Evolutionary conservation across 306 rosid species (phyloP).

Genomic region (Vachellia collinsii): DNA sequence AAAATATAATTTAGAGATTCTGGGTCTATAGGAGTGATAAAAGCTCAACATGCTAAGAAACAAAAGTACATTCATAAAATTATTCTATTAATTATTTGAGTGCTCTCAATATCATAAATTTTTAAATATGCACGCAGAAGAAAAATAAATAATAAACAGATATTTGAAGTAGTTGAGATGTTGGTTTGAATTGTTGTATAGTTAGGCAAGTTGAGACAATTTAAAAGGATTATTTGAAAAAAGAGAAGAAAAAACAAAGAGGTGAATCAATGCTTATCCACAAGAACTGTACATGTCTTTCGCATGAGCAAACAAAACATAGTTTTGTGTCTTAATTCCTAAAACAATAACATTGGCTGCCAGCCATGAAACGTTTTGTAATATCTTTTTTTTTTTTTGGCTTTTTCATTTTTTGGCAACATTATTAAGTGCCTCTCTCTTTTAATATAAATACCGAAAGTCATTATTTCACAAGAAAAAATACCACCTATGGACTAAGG

Average conservation of each 20-base stretch:
- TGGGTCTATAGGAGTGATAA: too few relatives aligned
- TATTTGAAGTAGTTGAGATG: neutral
- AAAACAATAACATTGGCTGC: slow-evolving; percentile 25
- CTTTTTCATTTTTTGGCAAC: neutral
- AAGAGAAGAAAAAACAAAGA: neutral
- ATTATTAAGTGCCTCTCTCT: neutral
- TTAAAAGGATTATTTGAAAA: neutral
- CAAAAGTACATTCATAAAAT: too few relatives aligned
- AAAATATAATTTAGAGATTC: too few relatives aligned
- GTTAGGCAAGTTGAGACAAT: neutral
- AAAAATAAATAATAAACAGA: neutral
- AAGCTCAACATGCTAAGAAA: too few relatives aligned
- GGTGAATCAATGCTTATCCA: slow-evolving; percentile 42
- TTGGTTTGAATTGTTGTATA: neutral
- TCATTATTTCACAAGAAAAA: too few relatives aligned
- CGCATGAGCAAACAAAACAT: slow-evolving; percentile 31
- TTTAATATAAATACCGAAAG: too few relatives aligned
- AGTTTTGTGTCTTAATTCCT: neutral
- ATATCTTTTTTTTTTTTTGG: neutral
- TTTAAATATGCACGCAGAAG: too few relatives aligned
- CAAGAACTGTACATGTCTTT: slow-evolving; percentile 30
- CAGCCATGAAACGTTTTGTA: slow-evolving; percentile 36
- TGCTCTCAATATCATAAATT: too few relatives aligned
- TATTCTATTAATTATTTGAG: too few relatives aligned
- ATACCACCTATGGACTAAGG: too few relatives aligned